Conservation (phyloP, 805 yeast species). For the Ascoidea rubescens region DNA sequence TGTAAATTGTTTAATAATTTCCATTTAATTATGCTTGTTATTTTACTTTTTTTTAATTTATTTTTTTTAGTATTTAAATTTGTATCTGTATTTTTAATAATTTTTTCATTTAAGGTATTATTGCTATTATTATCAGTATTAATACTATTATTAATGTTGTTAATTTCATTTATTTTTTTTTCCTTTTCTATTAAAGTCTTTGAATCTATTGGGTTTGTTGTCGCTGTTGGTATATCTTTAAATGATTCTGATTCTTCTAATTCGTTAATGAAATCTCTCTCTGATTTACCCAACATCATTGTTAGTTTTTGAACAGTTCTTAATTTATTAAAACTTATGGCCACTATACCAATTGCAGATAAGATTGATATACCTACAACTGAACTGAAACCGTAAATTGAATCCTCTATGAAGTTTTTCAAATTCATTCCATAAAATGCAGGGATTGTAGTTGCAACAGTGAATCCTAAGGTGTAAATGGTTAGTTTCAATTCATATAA, state of each 20-base stretch:
- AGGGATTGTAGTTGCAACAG: constrained; percentile 67
- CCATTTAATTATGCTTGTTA: background rate
- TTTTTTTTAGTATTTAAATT: background rate
- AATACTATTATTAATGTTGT: background rate
- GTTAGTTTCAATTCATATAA: constrained; percentile 71
- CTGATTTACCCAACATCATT: constrained; percentile 24
- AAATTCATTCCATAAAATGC: constrained; percentile 94
- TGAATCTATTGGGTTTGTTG: background rate
- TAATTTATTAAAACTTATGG: constrained; percentile 40
- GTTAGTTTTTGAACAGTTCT: constrained; percentile 54
- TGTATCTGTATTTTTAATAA: background rate
- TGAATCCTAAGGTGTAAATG: constrained; percentile 70
- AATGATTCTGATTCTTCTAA: background rate
- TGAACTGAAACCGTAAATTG: constrained; percentile 50
- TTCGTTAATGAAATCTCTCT: background rate
- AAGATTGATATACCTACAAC: constrained; percentile 32
- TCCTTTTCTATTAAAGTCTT: background rate
- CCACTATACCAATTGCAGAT: constrained; percentile 40
- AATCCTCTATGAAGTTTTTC: constrained; percentile 82
- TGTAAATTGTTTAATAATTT: background rate
- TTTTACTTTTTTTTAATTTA: background rate
- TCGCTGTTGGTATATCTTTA: background rate
- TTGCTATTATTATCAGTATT: background rate
- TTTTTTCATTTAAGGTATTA: background rate
- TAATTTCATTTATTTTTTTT: background rate